Conservation (phyloP, 495 filamentous ascomycete genomes). For the Penicillium pancosmium region DNA sequence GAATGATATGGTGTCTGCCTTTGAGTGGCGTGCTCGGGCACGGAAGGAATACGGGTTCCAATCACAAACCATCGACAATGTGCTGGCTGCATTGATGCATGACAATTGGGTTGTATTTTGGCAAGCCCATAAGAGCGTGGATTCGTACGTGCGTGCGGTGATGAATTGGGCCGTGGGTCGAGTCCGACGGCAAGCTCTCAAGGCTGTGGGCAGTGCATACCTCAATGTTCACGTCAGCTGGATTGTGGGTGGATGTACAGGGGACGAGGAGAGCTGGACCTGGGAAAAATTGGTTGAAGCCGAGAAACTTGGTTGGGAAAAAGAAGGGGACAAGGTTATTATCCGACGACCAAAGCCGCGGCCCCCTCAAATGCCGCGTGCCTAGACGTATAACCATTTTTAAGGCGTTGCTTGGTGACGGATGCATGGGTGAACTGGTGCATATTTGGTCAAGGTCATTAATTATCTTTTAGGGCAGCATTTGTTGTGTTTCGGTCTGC, state of each 20-base stretch:
- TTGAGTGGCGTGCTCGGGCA: conserved; percentile 53
- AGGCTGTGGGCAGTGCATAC: conserved; percentile 83
- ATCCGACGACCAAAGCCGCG: conserved; percentile 61
- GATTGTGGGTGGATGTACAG: conserved; percentile 47
- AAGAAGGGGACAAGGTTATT: conserved; percentile 67
- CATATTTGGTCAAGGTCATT: conserved; percentile 12
- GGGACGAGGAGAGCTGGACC: conserved; percentile 65
- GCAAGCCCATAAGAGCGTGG: conserved; percentile 67
- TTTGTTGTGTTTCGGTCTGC: conserved; percentile 11
- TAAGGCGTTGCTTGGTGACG: conserved; percentile 8
- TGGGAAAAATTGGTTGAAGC: conserved; percentile 70
- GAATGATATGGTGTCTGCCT: conserved; percentile 72
- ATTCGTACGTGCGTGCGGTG: conserved; percentile 72
- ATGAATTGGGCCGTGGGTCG: conserved; percentile 78
- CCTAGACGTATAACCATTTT: conserved; percentile 17
- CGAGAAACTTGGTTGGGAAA: conserved; percentile 79
- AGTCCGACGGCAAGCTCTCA: conserved; percentile 72
- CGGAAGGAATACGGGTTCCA: conserved; percentile 55
- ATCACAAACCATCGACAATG: conserved; percentile 64
- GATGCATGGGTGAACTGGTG: conserved; percentile 4
- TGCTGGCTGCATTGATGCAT: conserved; percentile 70
- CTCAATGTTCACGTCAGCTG: conserved; percentile 64
- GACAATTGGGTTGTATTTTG: conserved; percentile 85
- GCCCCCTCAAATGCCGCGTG: conserved; percentile 23
- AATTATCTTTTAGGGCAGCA: conserved; percentile 19